These are phyloP conservation scores for Osmanthus fragrans DNA, from an alignment of 257 asterid species.

Conservation along the genomic window DNA sequence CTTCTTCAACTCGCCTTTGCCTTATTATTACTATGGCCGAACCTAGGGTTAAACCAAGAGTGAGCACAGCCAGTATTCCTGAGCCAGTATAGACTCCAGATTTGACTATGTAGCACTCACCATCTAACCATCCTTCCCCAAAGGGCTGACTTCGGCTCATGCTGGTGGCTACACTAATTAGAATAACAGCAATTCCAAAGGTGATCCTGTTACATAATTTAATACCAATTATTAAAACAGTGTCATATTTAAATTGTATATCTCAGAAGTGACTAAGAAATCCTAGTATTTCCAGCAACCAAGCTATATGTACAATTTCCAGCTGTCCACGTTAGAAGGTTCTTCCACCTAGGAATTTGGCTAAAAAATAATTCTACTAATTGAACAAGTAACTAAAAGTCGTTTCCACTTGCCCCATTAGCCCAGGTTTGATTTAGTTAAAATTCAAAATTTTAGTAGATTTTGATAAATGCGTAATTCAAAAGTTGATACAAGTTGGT, in stretches of 20 bases:
- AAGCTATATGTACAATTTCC: too few relatives aligned
- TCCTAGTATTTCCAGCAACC: conserved; percentile 22
- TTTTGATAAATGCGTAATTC: too few relatives aligned
- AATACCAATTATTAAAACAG: background rate
- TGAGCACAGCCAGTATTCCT: conserved; percentile 45
- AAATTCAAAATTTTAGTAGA: too few relatives aligned
- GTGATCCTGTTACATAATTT: conserved; percentile 53
- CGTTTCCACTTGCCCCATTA: background rate
- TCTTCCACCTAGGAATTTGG: conserved; percentile 9
- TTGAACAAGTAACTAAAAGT: background rate
- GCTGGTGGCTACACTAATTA: conserved; percentile 64
- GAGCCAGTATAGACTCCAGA: conserved; percentile 68
- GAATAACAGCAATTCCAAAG: conserved; percentile 52
- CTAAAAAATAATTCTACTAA: background rate
- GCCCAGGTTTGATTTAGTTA: too few relatives aligned
- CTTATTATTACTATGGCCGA: conserved; percentile 29
- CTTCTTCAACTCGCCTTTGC: conserved; percentile 41
- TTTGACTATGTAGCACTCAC: conserved; percentile 76
- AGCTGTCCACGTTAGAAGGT: conserved; percentile 45
- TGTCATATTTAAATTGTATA: background rate
- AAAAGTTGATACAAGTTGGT: too few relatives aligned
- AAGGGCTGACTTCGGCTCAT: conserved; percentile 59
- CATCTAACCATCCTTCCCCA: conserved; percentile 89
- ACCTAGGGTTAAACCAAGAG: conserved; percentile 48
- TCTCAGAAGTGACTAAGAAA: conserved; percentile 1